Percentiles rank a stretch among this genome's conserved stretches.
These are phyloP conservation scores for Phoma sp. DNA, from an alignment of 2,329 filamentous ascomycete species.

Conservation along the genomic window DNA sequence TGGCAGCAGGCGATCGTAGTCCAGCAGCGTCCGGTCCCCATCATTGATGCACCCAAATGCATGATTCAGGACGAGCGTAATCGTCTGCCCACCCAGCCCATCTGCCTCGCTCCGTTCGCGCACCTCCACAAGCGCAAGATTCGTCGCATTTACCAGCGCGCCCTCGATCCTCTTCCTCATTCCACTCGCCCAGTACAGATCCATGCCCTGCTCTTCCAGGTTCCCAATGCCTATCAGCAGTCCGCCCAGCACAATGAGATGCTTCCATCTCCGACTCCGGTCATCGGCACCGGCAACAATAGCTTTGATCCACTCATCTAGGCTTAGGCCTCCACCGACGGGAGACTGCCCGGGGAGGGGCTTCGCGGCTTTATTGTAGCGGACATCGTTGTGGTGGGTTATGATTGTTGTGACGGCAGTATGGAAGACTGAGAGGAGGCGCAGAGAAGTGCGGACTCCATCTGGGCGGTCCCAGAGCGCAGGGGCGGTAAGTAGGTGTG, in stretches of 20 bases:
- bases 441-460: conserved; percentile 68
- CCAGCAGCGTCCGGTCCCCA: conserved; percentile 63
- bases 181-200: conserved; percentile 65
- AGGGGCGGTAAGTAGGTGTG: conserved; percentile 74
- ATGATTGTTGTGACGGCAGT: conserved; percentile 66
- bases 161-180: conserved; percentile 74
- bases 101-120: conserved; percentile 59
- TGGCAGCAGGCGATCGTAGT: conserved; percentile 74
- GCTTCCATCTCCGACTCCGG: conserved; percentile 76
- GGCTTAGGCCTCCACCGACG: conserved; percentile 56
- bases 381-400: conserved; percentile 54
- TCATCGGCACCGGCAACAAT: conserved; percentile 67
- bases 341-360: conserved; percentile 41
- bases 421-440: conserved; percentile 75
- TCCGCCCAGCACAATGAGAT: conserved; percentile 80
- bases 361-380: conserved; percentile 35
- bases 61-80: conserved; percentile 78
- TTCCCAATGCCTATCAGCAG: conserved; percentile 75
- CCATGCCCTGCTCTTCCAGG: conserved; percentile 56
- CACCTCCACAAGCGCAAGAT: conserved; percentile 73
- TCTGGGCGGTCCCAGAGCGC: conserved; percentile 73
- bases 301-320: conserved; percentile 66
- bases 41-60: conserved; percentile 76
- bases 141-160: conserved; percentile 76
- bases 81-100: conserved; percentile 56